phyloP scores from a whole-genome alignment of 2,329 filamentous ascomycete species.

The Diaporthe citrichinensis region DNA sequence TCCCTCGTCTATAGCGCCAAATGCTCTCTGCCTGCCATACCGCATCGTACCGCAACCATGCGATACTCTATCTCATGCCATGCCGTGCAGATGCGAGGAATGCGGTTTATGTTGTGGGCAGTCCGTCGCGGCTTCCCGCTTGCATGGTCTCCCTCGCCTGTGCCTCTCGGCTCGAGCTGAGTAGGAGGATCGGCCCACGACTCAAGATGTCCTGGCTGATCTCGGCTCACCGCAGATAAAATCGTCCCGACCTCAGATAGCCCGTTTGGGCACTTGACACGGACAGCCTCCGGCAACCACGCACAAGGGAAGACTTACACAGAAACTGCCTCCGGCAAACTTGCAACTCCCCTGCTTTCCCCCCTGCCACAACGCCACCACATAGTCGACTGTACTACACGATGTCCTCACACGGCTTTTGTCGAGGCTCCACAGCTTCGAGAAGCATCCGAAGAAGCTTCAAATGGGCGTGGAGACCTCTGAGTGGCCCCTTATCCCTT shows the following conservation, averaged over 20 bases:
- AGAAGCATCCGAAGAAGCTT: conserved; percentile 23
- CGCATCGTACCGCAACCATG: background rate
- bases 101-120: background rate
- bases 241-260: conserved; percentile 18
- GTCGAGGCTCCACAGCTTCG: conserved; percentile 22
- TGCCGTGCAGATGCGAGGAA: background rate
- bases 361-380: background rate
- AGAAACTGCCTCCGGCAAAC: background rate
- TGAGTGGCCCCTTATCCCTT: conserved; percentile 13
- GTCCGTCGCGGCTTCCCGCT: background rate
- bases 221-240: conserved; percentile 25
- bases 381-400: background rate
- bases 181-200: conserved; percentile 25
- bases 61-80: background rate
- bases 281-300: conserved; percentile 19
- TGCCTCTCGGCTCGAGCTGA: conserved; percentile 14
- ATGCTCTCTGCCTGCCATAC: background rate
- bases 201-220: conserved; percentile 29
- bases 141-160: conserved; percentile 23
- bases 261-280: background rate
- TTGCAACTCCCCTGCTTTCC: background rate
- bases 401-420: conserved; percentile 13
- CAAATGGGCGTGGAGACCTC: conserved; percentile 7
- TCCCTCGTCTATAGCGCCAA: background rate
- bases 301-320: background rate